These are phyloP conservation scores for Dryadomyces quercivorus DNA, from an alignment of 2,329 filamentous ascomycete species.

Conservation along the genomic window DNA sequence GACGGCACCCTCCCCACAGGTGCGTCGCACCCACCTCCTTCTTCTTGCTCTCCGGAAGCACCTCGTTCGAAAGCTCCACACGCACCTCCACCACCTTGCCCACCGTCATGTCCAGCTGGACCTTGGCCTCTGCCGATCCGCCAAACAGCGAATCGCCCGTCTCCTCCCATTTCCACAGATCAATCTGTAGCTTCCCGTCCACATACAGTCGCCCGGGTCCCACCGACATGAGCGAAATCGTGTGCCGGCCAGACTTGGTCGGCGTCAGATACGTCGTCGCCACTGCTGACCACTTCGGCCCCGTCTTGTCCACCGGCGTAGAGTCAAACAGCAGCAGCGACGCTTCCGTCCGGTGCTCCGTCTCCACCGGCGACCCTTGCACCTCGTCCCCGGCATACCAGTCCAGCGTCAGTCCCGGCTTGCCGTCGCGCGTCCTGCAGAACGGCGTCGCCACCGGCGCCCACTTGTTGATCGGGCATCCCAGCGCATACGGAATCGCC, in stretches of 20 bases:
- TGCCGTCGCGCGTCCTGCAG: conserved; percentile 42
- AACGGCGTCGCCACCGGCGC: conserved; percentile 48
- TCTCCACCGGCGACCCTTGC: conserved; percentile 40
- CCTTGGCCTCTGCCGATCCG: conserved; percentile 51
- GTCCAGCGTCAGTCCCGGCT: conserved; percentile 50
- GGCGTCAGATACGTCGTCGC: conserved; percentile 49
- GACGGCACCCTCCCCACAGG: conserved; percentile 56
- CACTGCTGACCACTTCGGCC: conserved; percentile 51
- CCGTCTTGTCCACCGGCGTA: conserved; percentile 45
- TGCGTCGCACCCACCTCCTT: conserved; percentile 44
- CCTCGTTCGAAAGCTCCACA: conserved; percentile 54
- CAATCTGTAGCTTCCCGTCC: conserved; percentile 45
- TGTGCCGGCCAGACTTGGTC: conserved; percentile 47
- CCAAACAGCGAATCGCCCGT: conserved; percentile 45
- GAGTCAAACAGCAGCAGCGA: conserved; percentile 63
- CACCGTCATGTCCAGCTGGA: conserved; percentile 46
- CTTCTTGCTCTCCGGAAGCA: conserved; percentile 49
- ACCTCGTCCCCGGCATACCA: conserved; percentile 55
- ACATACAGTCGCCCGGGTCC: conserved; percentile 51
- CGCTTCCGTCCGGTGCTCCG: conserved; percentile 49
- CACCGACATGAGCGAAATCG: conserved; percentile 55
- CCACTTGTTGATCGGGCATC: conserved; percentile 54
- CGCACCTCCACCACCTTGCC: conserved; percentile 48
- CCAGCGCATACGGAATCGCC: conserved; percentile 46
- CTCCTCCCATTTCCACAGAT: conserved; percentile 59